Base-by-base conservation (phyloP, 2,329 filamentous ascomycete genomes). In the Stemphylium lycopersici region DNA sequence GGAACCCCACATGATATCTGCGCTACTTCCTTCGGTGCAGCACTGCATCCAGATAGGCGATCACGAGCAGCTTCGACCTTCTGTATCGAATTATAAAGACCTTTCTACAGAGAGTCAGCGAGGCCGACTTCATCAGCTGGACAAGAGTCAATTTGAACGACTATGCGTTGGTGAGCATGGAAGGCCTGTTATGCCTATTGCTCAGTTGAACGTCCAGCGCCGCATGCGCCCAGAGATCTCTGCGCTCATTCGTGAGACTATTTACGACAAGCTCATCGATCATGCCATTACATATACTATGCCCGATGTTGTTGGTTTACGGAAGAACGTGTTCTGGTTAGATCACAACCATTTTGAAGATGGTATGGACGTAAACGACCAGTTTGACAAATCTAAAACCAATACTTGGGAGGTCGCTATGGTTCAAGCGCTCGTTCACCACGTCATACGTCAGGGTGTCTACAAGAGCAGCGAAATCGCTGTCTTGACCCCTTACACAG, bases 221-320 rank as follows among this genome's bases (percentile, higher is more conserved):
- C 80, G 87, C 10, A 90, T 90, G 87, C 80, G 83, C 46, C 88
- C 87, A 0, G 78, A 77, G 0, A 87, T 91, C 8, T 80, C 88
- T 0, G 68, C 71, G 1, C 78, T 91, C 0, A 76, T 90, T 7
- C 77, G 84, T 0, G 71, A 78, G 0, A 83, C 83, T 0, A 67
- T 88, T 0, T 90, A 90, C 55, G 82, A 81, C 0, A 60, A 75
- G 0, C 73, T 90, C 0, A 48, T 79, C 12, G 87, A 90, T 61
- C 77, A 79, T 6, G 58, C 72, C 0, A 69, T 59, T 1, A 77
- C 77, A 0, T 24, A 2, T 0, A 20, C 62, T 0, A 77, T 80
- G 36, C 83, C 83, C 0, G 66, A 79, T 12, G 81, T 88, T 0
- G 65, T 77, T 0, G 85, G 86, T 0, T 80, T 89, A 77, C 74